phyloP scores from a whole-genome alignment of 2,329 filamentous ascomycete species.

The Didymella lethalis region DNA sequence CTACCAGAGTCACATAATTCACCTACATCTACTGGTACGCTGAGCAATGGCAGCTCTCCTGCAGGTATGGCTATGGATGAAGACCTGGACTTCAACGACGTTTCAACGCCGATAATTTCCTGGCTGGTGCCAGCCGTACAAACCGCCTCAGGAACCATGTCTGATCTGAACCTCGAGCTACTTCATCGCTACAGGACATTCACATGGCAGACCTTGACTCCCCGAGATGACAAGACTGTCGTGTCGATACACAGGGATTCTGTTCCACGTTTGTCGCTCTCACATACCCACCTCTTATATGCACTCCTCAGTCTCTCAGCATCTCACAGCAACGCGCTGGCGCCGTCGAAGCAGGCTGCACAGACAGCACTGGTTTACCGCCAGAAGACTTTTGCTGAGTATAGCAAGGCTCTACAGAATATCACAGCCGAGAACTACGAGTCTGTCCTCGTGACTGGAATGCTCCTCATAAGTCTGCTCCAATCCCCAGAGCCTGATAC shows the following conservation, averaged over 20 bases:
- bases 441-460: constrained; percentile 37
- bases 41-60: not conserved
- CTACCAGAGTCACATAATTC: constrained; percentile 20
- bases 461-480: constrained; percentile 36
- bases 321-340: constrained; percentile 28
- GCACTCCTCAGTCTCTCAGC: constrained; percentile 42
- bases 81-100: constrained; percentile 27
- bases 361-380: constrained; percentile 35
- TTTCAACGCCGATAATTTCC: constrained; percentile 7
- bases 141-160: constrained; percentile 35
- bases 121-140: constrained; percentile 31
- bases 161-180: constrained; percentile 29
- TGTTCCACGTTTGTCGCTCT: constrained; percentile 34
- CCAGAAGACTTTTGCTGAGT: constrained; percentile 37
- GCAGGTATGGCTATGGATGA: not conserved
- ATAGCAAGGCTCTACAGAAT: constrained; percentile 37
- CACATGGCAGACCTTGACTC: constrained; percentile 37
- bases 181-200: constrained; percentile 38
- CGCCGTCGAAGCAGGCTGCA: constrained; percentile 24
- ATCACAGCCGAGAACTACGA: constrained; percentile 47
- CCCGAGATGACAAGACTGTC: constrained; percentile 28
- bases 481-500: constrained; percentile 22
- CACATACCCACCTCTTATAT: constrained; percentile 36
- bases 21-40: not conserved
- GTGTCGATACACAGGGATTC: constrained; percentile 33